Evolutionary conservation across 2,329 filamentous ascomycete species (phyloP), one percentile per base, ranked within the genome.

Genomic region (Alternaria tenuissima): DNA sequence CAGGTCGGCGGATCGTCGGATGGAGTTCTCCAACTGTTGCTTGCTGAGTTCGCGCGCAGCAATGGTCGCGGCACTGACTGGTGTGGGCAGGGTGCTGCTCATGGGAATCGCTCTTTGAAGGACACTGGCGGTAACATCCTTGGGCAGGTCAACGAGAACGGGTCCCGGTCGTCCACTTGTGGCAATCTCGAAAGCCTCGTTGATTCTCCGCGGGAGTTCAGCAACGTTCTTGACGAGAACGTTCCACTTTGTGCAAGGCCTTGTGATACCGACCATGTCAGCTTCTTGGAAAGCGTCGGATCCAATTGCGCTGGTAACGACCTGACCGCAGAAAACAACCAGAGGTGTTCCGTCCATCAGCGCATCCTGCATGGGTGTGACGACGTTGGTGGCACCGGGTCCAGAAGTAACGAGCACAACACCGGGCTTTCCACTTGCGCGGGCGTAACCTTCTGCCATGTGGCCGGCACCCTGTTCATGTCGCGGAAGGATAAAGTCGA

Each of bases 381-480:
- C 88, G 65, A 97, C 92, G 76, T 99, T 99, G 67, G 95, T 99
- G 44, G 94, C 95, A 66, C 95, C 95, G 16, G 95, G 95, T 36
- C 95, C 95, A 12, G 95, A 98, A 38, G 95, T 99, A 66, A 99
- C 95, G 62, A 99, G 85, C 58, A 99, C 95, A 58, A 98, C 95
- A 76, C 95, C 95, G 59, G 94, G 93, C 82, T 93, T 94, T 71
- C 95, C 95, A 54, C 91, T 94, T 59, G 93, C 94, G 73, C 95
- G 90, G 57, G 95, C 95, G 78, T 98, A 98, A 54, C 95, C 95
- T 81, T 98, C 91, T 16, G 95, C 95, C 95, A 98, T 99, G 82
- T 99, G 95, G 66, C 95, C 95, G 59, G 95, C 95, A 68, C 95
- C 95, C 82, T 99, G 95, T 83, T 98, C 95, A 82, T 99, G 95